These are phyloP conservation scores for Rhododendron ovatum DNA, from an alignment of 148 eudicot genomes.

Conservation along the genomic window DNA sequence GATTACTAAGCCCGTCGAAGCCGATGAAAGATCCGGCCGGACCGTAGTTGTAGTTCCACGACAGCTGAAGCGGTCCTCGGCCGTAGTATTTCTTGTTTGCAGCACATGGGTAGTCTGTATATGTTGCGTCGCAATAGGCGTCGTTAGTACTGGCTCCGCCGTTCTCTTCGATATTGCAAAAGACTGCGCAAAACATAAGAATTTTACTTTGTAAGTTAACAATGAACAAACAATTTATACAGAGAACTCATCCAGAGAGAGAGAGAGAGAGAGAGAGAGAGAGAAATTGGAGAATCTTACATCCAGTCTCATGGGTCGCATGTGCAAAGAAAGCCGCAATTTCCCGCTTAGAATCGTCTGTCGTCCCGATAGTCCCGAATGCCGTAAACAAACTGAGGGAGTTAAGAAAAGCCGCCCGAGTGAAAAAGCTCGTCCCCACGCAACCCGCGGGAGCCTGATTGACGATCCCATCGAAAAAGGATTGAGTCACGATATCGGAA, in stretches of 20 bases:
- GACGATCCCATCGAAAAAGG: constrained; percentile 47
- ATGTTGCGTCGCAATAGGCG: constrained; percentile 36
- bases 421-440: constrained; percentile 52
- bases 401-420: constrained; percentile 35
- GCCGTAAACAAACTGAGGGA: constrained; percentile 21
- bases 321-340: constrained; percentile 75
- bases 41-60: constrained; percentile 47
- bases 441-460: constrained; percentile 28
- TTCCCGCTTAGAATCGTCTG: constrained; percentile 47
- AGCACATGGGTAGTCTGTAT: constrained; percentile 29
- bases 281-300: constrained; percentile 25
- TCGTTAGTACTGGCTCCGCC: constrained; percentile 26
- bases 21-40: constrained; percentile 28
- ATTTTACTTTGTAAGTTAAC: neutral
- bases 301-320: constrained; percentile 61
- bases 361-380: constrained; percentile 46
- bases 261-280: neutral
- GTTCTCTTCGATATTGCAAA: constrained; percentile 51
- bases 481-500: constrained; percentile 32
- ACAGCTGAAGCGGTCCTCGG: constrained; percentile 42
- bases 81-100: constrained; percentile 29
- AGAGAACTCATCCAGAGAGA: neutral
- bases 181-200: constrained; percentile 17
- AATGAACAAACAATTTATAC: neutral
- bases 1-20: constrained; percentile 27